Evolutionary conservation across 345 rosid genomes (phyloP).

Genomic region (Eucalyptus decipiens): DNA sequence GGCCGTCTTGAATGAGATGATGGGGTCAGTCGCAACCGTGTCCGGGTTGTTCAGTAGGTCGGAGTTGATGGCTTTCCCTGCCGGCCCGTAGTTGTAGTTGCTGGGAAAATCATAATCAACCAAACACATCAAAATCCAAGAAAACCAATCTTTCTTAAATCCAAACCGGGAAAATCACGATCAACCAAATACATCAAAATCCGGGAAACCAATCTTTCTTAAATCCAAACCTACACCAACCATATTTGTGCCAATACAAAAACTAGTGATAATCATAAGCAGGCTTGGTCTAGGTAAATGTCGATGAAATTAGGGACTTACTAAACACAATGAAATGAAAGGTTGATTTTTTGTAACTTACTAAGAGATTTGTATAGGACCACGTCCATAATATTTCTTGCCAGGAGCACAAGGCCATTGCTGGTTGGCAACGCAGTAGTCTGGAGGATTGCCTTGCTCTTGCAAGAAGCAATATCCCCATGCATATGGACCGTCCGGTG

Average conservation of each 20-base stretch:
- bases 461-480: slow-evolving; percentile 6
- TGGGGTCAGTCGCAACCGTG: background rate
- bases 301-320: background rate
- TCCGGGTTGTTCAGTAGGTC: background rate
- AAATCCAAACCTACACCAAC: background rate
- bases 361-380: slow-evolving; percentile 6
- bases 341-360: background rate
- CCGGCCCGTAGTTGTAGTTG: slow-evolving; percentile 7
- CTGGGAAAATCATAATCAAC: background rate
- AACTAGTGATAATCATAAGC: background rate
- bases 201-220: background rate
- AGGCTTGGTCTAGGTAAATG: background rate
- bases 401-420: slow-evolving; percentile 4
- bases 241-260: background rate
- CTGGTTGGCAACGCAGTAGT: slow-evolving; percentile 1
- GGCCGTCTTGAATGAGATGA: slow-evolving; percentile 6
- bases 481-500: slow-evolving; percentile 5
- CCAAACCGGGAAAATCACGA: too few species aligned
- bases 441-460: background rate
- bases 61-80: background rate
- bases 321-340: background rate
- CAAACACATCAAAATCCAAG: background rate
- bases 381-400: slow-evolving; percentile 1
- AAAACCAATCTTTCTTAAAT: background rate
- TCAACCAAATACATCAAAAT: too few species aligned